Base-by-base conservation (phyloP, 2,329 filamentous ascomycete genomes). In the Fusarium xylarioides region DNA sequence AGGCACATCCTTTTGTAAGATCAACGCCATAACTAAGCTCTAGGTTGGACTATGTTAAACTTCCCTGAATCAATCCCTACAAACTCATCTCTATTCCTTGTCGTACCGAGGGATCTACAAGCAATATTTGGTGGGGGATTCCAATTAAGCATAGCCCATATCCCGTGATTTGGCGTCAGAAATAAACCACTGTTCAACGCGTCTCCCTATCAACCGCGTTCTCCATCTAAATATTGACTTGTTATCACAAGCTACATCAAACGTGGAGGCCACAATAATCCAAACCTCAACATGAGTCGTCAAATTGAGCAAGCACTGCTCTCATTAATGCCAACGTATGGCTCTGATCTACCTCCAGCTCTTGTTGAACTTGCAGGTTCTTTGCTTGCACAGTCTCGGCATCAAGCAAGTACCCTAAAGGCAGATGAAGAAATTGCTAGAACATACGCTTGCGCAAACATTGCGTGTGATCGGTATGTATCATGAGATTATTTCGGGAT, bases 391-490 rank as follows among this genome's bases (percentile, higher is more conserved):
- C 94, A 96, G 81, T 97, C 94, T 18, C 90, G 93, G 38, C 90
- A 91, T 78, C 91, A 91, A 77, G 94, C 93, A 55, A 91, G 90
- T 78, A 92, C 89, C 21, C 86, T 98, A 59, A 97, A 95, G 80
- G 88, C 91, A 7, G 94, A 97, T 63, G 95, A 97, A 81, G 95
- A 98, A 81, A 91, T 96, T 73, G 94, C 92, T n/a, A 89, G 95
- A 26, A 87, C 89, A 9, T 96, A 96, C 81, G 93, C 92, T 8
- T 97, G 95, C 80, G 93, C 93, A 19, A 92, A 97, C 82, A 89
- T 99, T 68, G 96, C 96, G 26, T 98, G 95, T 79, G 94, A 95
- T 76, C 90, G 93, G 93, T 93, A 83, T 49, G 76, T 54, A 19
- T 21, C 11, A 16, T 26, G 19, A 11, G 12, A 30, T 23, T 2